Conservation (phyloP, 768 basidiomycete species). For the Tubosaeta sp. region DNA sequence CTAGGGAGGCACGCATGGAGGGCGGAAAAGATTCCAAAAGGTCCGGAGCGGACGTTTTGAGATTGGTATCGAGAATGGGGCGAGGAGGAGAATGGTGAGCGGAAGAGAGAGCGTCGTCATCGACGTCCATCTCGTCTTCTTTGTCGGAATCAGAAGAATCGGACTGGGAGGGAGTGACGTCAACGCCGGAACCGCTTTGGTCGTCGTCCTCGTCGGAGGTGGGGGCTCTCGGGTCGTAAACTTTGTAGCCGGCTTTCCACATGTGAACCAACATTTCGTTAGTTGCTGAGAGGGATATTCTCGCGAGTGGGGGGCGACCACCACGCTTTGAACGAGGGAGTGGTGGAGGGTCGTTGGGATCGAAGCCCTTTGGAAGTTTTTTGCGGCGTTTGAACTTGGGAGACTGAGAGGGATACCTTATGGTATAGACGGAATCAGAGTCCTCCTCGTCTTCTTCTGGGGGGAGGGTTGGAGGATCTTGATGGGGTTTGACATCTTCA, state of each 20-base stretch:
- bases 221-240: conserved; percentile 18
- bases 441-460: background rate
- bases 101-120: conserved; percentile 26
- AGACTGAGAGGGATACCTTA: background rate
- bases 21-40: conserved; percentile 20
- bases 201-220: conserved; percentile 18
- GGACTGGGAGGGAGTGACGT: conserved; percentile 6
- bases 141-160: conserved; percentile 11
- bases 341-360: conserved; percentile 2
- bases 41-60: conserved; percentile 16
- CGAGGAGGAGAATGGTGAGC: conserved; percentile 20
- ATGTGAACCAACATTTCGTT: conserved; percentile 5
- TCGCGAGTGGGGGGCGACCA: background rate
- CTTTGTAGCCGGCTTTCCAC: conserved; percentile 16
- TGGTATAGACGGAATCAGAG: background rate
- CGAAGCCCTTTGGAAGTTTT: conserved; percentile 17
- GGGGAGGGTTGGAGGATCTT: background rate
- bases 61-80: conserved; percentile 14
- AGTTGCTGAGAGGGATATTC: background rate
- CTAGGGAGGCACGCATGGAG: conserved; percentile 15
- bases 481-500: conserved; percentile 8
- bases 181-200: conserved; percentile 1
- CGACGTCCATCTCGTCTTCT: conserved; percentile 28
- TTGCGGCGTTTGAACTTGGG: conserved; percentile 1
- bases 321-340: conserved; percentile 19